Percentiles rank a stretch among this genome's conserved stretches.
Conservation (phyloP, 2,329 filamentous ascomycete species). For the Thelonectria olida region DNA sequence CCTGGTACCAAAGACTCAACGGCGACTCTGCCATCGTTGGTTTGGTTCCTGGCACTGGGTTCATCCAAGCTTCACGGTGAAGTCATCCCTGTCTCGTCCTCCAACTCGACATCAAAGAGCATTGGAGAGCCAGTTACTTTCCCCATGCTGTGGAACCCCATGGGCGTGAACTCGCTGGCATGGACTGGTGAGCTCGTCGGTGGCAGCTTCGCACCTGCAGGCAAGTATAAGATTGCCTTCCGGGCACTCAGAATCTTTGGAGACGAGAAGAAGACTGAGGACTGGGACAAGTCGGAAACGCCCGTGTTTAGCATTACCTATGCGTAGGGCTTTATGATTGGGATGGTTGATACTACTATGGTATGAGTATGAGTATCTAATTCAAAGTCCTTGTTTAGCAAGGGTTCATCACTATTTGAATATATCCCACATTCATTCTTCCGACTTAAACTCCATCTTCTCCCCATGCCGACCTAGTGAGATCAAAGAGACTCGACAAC, state of each 20-base stretch:
- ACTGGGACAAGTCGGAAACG: conserved; percentile 58
- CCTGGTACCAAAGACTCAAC: conserved; percentile 43
- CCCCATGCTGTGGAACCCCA: conserved; percentile 47
- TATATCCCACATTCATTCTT: too few relatives aligned
- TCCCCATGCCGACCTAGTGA: too few relatives aligned
- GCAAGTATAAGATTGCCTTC: conserved; percentile 59
- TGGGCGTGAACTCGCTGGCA: conserved; percentile 32
- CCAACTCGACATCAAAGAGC: conserved; percentile 37
- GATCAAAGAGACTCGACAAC: too few relatives aligned
- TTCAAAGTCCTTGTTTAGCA: too few relatives aligned
- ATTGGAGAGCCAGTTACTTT: conserved; percentile 54
- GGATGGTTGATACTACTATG: too few relatives aligned
- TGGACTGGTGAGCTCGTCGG: conserved; percentile 60
- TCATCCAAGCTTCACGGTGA: conserved; percentile 55
- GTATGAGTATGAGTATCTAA: too few relatives aligned
- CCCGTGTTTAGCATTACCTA: conserved; percentile 57
- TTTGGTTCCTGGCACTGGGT: conserved; percentile 55
- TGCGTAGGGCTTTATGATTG: conserved; percentile 16
- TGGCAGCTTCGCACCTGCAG: conserved; percentile 58
- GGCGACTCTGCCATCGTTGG: conserved; percentile 51
- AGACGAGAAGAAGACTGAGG: conserved; percentile 50
- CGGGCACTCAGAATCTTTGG: conserved; percentile 62
- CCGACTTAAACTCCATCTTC: too few relatives aligned
- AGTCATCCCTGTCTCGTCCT: conserved; percentile 51
- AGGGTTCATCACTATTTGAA: too few relatives aligned